Evolutionary conservation across 495 filamentous ascomycete species (phyloP), one percentile per base, ranked within the genome.

Genomic region (Aspergillus leporis): DNA sequence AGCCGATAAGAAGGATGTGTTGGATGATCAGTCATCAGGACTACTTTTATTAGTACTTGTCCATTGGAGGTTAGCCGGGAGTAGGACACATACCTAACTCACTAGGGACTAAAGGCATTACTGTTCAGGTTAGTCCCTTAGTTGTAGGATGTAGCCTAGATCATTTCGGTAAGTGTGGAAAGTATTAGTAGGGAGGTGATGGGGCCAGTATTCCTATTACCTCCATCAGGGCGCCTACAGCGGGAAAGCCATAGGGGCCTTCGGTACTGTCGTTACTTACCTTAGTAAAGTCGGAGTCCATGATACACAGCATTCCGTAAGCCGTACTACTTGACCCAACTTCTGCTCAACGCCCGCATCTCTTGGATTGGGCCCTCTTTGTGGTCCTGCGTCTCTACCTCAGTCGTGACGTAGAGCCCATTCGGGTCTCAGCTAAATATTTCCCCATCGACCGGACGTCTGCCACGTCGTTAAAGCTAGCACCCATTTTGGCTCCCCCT

Each of bases 391-490:
- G 34, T 53, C 32, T 19, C 22, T 4, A 34, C 61, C 64, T 36
- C 47, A 12, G 34, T 38, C 16, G 28, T 32, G 41, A 32, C 60
- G 49, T 61, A 45, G 58, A 57, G 55, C 21, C 60, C 64, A 61
- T 46, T 61, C 65, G 65, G 63, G 56, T 59, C 45, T 54, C 53
- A 32, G 50, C 46, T 36, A 31, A 40, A 41, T 34, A 30, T 51
- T 48, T 57, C 56, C 58, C 61, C 59, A 50, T 64, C 63, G 61
- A 66, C 66, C 64, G 55, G 51, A 48, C 28, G 61, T 34, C 59
- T 66, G 66, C 66, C 66, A 69, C 66, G 66, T 69, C 62, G 64
- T 61, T 55, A 58, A 28, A 40, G 59, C 56, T 62, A 61, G 62
- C 61, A 60, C 65, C 61, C 61, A 51, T 60, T 64, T 51, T 56